Conservation (phyloP, 768 basidiomycete genomes). For the Lactarius tabidus region DNA sequence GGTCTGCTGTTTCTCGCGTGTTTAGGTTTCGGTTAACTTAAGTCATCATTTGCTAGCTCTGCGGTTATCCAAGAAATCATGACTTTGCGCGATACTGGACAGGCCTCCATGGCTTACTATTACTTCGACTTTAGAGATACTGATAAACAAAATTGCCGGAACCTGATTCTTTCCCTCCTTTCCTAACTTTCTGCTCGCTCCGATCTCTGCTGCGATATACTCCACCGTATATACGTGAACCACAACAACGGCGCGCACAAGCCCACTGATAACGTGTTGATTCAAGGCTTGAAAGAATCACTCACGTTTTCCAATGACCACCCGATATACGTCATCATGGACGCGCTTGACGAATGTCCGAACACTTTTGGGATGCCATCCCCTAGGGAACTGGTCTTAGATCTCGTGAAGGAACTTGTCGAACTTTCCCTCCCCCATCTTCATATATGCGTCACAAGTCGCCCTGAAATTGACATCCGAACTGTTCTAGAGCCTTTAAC, state of each 20-base stretch:
- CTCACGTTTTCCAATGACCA: neutral
- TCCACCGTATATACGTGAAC: neutral
- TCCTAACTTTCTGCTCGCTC: neutral
- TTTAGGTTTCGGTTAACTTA: neutral
- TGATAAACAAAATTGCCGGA: neutral
- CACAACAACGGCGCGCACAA: neutral
- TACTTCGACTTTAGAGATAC: neutral
- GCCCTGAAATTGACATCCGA: neutral
- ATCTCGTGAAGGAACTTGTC: neutral
- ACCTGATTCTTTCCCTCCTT: neutral
- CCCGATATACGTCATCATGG: neutral
- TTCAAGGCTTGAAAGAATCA: neutral
- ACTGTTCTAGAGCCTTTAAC: neutral
- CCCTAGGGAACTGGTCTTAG: neutral
- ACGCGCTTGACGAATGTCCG: slow-evolving; percentile 2
- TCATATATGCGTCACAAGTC: neutral
- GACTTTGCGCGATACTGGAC: neutral
- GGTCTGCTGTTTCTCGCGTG: neutral
- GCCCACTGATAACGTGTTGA: neutral
- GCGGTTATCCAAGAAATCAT: neutral
- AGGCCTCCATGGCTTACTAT: neutral
- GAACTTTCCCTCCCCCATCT: neutral
- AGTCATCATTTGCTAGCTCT: neutral
- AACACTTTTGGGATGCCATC: neutral
- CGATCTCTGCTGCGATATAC: neutral